Base-by-base conservation (phyloP, 1,139 yeast species). In the Suhomyces maxii region DNA sequence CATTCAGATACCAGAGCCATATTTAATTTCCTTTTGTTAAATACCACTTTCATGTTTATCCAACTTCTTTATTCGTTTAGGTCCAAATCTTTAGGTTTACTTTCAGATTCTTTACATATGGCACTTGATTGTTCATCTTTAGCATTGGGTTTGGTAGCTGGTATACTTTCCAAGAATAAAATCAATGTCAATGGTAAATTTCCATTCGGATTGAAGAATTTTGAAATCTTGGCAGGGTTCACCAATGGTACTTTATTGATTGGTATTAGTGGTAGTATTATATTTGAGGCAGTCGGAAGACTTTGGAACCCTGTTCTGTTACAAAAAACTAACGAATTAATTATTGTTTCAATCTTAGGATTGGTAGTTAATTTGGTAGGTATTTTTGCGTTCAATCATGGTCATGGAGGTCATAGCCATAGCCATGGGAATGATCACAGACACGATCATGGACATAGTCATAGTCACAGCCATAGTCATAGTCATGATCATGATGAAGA, bases 81-180 rank as follows among this genome's bases (percentile, higher is more conserved):
- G 52, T 90, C 98, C 0, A 91, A 89, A 60, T 91, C 98, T 0
- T 71, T 95, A 36, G 98, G 99, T 8, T 73, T 95, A 26, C 69
- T 95, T 41, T 89, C 97, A 7, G 99, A 95, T 60, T 89, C 97
- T 4, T 75, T 93, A 43, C 99, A 93, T 65, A 93, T 93, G 99
- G 89, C 96, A 3, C 74, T 93, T 47, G 99, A 93, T 65, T 93
- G 99, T 63, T 77, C 90, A 1, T 95, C 99, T 0, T 71, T 93
- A 44, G 83, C 95, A 4, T 79, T 95, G 28, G 99, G 99, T 0
- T 71, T 95, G 5, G 78, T 93, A 30, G 99, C 99, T 0, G 89
- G 96, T 18, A 80, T 77, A 3, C 59, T 79, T 26, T 73, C 81
- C 40, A 78, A 78, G 46, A 65, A 68, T 30, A 69, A 70, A 11